These are phyloP conservation scores for Leucaena leucocephala DNA, from an alignment of 306 rosid species.

Conservation along the genomic window DNA sequence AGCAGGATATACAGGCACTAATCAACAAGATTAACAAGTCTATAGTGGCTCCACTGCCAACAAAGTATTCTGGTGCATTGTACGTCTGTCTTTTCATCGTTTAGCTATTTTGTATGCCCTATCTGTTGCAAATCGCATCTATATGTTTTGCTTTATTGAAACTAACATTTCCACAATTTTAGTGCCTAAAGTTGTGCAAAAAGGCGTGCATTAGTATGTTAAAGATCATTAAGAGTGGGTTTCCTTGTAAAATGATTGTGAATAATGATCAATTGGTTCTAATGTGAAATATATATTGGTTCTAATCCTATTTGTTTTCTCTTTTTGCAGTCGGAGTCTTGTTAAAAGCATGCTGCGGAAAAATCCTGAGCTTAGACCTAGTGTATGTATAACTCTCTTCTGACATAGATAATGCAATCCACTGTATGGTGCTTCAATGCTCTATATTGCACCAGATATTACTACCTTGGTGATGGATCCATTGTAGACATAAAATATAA, in stretches of 20 bases:
- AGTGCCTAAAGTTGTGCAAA: constrained; percentile 19
- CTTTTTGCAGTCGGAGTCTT: constrained; percentile 77
- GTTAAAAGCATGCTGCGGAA: constrained; percentile 94
- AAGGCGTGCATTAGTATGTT: background rate
- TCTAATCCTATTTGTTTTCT: constrained; percentile 36
- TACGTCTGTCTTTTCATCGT: constrained; percentile 45
- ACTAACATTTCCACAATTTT: constrained; percentile 2
- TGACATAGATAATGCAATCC: constrained; percentile 26
- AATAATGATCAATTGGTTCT: constrained; percentile 9
- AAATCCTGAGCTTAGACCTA: constrained; percentile 92
- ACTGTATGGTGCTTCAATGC: constrained; percentile 8
- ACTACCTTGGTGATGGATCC: constrained; percentile 23
- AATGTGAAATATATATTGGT: constrained; percentile 4
- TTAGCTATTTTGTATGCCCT: constrained; percentile 13
- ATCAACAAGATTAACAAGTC: constrained; percentile 86
- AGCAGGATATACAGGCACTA: constrained; percentile 86
- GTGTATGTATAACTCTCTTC: constrained; percentile 63
- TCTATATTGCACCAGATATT: constrained; percentile 9
- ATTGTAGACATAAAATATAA: background rate
- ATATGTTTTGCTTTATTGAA: constrained; percentile 30
- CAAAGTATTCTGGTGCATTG: constrained; percentile 82
- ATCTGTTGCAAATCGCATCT: constrained; percentile 13
- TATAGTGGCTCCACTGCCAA: constrained; percentile 86
- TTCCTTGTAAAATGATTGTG: constrained; percentile 16
- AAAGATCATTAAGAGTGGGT: constrained; percentile 26